Percentiles rank a stretch among this genome's conserved stretches.
phyloP scores from a whole-genome alignment of 1,139 yeast species.

The Scheffersomyces cryptocercus region DNA sequence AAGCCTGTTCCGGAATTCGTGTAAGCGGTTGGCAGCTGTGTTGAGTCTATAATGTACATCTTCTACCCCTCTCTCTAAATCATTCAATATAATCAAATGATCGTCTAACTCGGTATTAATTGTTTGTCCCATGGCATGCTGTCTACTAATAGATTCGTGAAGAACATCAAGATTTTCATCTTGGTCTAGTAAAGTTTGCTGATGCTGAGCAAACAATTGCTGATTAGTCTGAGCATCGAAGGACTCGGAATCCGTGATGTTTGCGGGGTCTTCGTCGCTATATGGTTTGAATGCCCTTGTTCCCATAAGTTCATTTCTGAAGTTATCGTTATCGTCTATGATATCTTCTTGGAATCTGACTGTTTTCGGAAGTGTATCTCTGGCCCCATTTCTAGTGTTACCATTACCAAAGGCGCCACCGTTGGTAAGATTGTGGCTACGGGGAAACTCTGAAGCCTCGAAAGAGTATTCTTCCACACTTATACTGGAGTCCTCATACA shows the following conservation, averaged over 20 bases:
- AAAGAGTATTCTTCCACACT: conserved; percentile 40
- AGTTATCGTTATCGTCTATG: conserved; percentile 19
- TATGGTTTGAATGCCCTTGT: conserved; percentile 17
- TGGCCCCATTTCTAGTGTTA: conserved; percentile 1
- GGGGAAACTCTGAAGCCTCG: conserved; percentile 7
- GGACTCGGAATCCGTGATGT: conserved; percentile 16
- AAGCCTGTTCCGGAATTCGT: conserved; percentile 54
- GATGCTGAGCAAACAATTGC: conserved; percentile 65
- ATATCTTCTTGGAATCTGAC: conserved; percentile 56
- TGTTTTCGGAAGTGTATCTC: conserved; percentile 29
- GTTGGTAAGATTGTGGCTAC: conserved; percentile 3
- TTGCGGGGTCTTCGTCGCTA: conserved; percentile 12
- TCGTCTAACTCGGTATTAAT: conserved; percentile 69
- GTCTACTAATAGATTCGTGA: conserved; percentile 62
- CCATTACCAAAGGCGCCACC: not conserved
- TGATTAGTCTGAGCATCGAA: conserved; percentile 42
- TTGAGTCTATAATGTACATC: conserved; percentile 50
- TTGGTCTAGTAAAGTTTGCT: conserved; percentile 62
- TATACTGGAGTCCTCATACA: conserved; percentile 30
- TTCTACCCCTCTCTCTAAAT: conserved; percentile 69
- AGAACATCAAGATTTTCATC: conserved; percentile 61
- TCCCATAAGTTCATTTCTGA: conserved; percentile 16
- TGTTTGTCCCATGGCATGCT: conserved; percentile 61
- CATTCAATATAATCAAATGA: conserved; percentile 69
- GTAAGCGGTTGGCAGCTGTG: conserved; percentile 56